These are phyloP conservation scores for Aspergillus sojae DNA, from an alignment of 2,329 filamentous ascomycete genomes.

Conservation along the genomic window DNA sequence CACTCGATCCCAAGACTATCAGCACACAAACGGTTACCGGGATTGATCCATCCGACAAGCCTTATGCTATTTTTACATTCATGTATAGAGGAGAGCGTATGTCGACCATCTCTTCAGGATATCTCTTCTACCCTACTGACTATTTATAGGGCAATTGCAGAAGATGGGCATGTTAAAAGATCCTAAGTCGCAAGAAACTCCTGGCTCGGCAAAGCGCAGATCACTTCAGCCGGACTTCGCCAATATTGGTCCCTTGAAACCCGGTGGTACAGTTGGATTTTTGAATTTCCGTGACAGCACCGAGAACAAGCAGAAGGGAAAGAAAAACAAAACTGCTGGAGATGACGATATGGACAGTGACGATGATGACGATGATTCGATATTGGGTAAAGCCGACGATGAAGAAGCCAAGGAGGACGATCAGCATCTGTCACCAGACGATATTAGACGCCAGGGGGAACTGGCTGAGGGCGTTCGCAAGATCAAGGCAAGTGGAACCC, in stretches of 20 bases:
- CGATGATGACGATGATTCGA: conserved; percentile 67
- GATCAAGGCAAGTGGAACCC: conserved; percentile 58
- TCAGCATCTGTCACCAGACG: conserved; percentile 59
- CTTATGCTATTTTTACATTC: conserved; percentile 96
- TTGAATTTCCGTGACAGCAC: conserved; percentile 79
- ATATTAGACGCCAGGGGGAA: conserved; percentile 62
- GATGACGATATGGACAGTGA: conserved; percentile 75
- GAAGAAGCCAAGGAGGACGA: conserved; percentile 54
- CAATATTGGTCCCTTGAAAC: conserved; percentile 79
- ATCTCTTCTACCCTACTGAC: neutral
- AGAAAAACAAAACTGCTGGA: conserved; percentile 56
- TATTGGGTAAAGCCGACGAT: conserved; percentile 67
- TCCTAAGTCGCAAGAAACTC: conserved; percentile 62
- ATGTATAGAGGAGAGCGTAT: conserved; percentile 93
- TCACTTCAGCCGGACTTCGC: conserved; percentile 85
- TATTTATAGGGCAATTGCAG: conserved; percentile 75
- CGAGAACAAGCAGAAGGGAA: conserved; percentile 55
- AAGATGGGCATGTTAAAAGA: conserved; percentile 89
- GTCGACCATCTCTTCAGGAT: conserved; percentile 41
- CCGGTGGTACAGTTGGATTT: conserved; percentile 86
- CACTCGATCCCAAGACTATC: conserved; percentile 93
- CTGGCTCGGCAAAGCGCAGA: conserved; percentile 70
- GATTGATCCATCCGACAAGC: conserved; percentile 92
- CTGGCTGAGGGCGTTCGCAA: conserved; percentile 66
- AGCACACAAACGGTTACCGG: conserved; percentile 99